A percentile compares a stretch with the other conserved stretches of the same genome.
These are phyloP conservation scores for Ampelomyces quisqualis DNA, from an alignment of 2,329 filamentous ascomycete species.

Conservation along the genomic window DNA sequence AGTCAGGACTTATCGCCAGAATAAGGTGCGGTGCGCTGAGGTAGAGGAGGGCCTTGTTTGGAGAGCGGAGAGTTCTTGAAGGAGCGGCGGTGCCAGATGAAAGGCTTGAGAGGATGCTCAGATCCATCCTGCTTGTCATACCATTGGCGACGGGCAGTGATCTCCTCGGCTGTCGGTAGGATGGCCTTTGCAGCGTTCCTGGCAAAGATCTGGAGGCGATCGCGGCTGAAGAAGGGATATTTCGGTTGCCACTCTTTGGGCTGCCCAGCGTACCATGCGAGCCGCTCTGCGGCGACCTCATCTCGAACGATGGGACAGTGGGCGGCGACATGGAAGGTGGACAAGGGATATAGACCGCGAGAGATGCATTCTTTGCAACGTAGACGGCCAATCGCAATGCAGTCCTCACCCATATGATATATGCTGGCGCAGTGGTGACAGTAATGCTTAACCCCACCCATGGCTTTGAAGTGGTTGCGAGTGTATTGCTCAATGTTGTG, in stretches of 20 bases:
- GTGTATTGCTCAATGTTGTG: slow-evolving; percentile 8
- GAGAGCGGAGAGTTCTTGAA: not conserved
- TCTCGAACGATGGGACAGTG: slow-evolving; percentile 4
- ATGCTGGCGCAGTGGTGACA: slow-evolving; percentile 12
- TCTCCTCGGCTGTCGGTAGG: not conserved
- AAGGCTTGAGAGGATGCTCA: not conserved
- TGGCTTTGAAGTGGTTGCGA: not conserved
- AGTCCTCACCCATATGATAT: slow-evolving; percentile 5
- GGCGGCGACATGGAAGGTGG: slow-evolving; percentile 5
- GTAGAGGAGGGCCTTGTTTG: not conserved
- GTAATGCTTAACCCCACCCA: slow-evolving; percentile 4
- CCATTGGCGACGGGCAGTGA: not conserved
- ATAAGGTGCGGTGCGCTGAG: too few relatives aligned
- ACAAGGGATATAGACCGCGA: not conserved
- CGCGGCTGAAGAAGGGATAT: not conserved
- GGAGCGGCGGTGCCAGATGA: not conserved
- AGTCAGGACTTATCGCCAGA: too few relatives aligned
- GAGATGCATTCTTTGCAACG: slow-evolving; percentile 8
- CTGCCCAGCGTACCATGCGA: slow-evolving; percentile 4
- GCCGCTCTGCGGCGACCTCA: not conserved
- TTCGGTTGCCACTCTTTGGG: not conserved
- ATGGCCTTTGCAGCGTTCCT: not conserved
- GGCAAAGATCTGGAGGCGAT: not conserved
- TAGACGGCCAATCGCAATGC: slow-evolving; percentile 2
- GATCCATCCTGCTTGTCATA: not conserved